Percentiles rank a stretch among this genome's conserved stretches.
Evolutionary conservation across 148 eudicot species (phyloP).

Genomic region (Beta vulgaris): DNA sequence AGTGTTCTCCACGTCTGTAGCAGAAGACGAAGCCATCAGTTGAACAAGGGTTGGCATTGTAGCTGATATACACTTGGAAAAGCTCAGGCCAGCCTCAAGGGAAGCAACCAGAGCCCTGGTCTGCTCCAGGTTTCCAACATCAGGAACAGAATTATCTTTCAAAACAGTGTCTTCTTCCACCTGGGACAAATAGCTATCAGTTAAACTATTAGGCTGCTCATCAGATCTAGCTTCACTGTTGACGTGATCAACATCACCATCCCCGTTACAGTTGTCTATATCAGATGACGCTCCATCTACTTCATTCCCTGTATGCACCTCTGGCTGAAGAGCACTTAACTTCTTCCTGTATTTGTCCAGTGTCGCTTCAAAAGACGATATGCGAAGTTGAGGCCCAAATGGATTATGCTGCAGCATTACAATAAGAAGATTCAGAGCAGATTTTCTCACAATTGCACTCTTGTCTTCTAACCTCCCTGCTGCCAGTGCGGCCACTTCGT

Average conservation of each 20-base stretch:
- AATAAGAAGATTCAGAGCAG: conserved; percentile 81
- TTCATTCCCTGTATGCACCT: conserved; percentile 36
- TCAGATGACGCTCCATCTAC: conserved; percentile 40
- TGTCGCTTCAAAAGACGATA: conserved; percentile 83
- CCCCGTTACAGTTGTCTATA: conserved; percentile 39
- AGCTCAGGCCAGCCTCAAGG: conserved; percentile 83
- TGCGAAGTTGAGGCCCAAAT: conserved; percentile 92
- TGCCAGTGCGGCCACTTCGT: conserved; percentile 83
- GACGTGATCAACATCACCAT: conserved; percentile 57
- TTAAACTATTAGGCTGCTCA: conserved; percentile 58
- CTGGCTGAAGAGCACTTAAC: conserved; percentile 71
- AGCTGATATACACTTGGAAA: conserved; percentile 76
- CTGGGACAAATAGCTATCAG: conserved; percentile 70
- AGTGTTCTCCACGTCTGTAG: conserved; percentile 88
- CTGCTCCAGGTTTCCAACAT: conserved; percentile 92
- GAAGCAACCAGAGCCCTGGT: conserved; percentile 93
- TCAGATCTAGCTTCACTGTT: conserved; percentile 30
- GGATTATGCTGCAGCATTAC: conserved; percentile 97
- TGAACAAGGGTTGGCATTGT: conserved; percentile 90
- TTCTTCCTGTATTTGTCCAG: conserved; percentile 76
- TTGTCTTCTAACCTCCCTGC: conserved; percentile 97
- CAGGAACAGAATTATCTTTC: conserved; percentile 67
- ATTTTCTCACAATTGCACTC: conserved; percentile 88
- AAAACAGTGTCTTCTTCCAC: conserved; percentile 40
- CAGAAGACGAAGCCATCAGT: conserved; percentile 94